Evolutionary conservation across 495 filamentous ascomycete species (phyloP), one percentile per base, ranked within the genome.

Genomic region (Xylona heveae): DNA sequence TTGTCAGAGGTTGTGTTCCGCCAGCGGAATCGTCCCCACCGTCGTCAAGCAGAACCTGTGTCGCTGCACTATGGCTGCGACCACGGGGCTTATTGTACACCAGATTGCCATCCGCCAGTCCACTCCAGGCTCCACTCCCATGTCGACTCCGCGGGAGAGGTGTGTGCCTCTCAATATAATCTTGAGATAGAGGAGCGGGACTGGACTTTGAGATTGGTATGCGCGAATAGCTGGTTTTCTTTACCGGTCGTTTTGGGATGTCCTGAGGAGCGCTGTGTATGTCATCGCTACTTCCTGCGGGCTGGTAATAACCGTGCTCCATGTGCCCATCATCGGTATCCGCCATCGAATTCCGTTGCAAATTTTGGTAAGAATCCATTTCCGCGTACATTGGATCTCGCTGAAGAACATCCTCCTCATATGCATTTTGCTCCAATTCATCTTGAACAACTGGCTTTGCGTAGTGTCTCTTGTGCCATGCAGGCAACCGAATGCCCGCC

Each of bases 201-300:
- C 78, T 91, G 7, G 63, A 49, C 38, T 75, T 80, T 7, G 76
- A 68, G 24, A 95, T 59, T 0, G 88, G 88, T 40, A 97, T 94
- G 16, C 78, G 65, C 18, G 84, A 94, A 12, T 50, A 52, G 39
- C 55, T 54, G 4, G 22, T 4, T 22, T 38, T 38, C 31, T 20
- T 18, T 52, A 51, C 24, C 49, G 40, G n/a, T 51, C 34, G 17
- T 31, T 29, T 25, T 52, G 46, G 1, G 59, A 58, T 43, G 57
- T 60, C 39, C 61, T 60, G 12, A 58, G 50, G 6, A 58, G 39
- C 22, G 49, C 50, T 6, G 53, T 53, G 39, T 61, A 51, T 23
- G 45, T n/a, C n/a, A n/a, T n/a, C n/a, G n/a, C n/a, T n/a, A n/a
- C n/a, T n/a, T n/a, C n/a, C n/a, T n/a, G n/a, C n/a, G n/a, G n/a